Base-by-base conservation (phyloP, 179 eudicot species). In the Beta lomatogona region DNA sequence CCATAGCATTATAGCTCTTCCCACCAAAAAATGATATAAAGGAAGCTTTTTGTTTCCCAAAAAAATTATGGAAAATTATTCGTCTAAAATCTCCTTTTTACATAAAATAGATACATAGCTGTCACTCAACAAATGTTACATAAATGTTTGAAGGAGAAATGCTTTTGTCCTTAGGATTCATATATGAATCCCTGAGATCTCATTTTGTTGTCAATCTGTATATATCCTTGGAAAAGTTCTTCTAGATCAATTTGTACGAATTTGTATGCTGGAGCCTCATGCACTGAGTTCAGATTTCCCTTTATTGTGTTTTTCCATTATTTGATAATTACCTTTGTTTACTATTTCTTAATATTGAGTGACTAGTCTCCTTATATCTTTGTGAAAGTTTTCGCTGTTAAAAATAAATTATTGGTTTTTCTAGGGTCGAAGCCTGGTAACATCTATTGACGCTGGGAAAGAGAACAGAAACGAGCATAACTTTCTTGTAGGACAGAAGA, bases 401-500 rank as follows among this genome's bases (percentile, higher is more conserved):
- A 7, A 10, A 5, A 7, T 83, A 52, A 52, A 64, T 50, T 25
- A 12, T 45, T 75, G 8, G 61, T 55, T 75, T 64, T 73, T 80
- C n/a, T 57, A 84, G 87, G 86, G 71, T 53, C 73, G 15, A 63
- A 77, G 71, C n/a, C 71, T 69, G 15, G 80, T 28, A 75, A 53
- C 44, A 77, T 61, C 79, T 67, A 57, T 73, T 61, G 82, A 80
- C n/a, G 9, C 11, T 68, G 77, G 63, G 63, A 57, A 50, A 48
- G 83, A 73, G 54, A 57, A 48, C 57, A 55, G 48, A 22, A 8
- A 71, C 71, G 79, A 68, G 12, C 65, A 45, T 11, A 71, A 64
- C 57, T 45, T 52, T 48, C 82, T 78, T 54, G 21, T 89, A 77
- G 97, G 92, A 68, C 85, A 85, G 77, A 87, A 85, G 53, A 81